phyloP scores from a whole-genome alignment of 371 early-diverging fungal species.

The Mucor mucedo region DNA sequence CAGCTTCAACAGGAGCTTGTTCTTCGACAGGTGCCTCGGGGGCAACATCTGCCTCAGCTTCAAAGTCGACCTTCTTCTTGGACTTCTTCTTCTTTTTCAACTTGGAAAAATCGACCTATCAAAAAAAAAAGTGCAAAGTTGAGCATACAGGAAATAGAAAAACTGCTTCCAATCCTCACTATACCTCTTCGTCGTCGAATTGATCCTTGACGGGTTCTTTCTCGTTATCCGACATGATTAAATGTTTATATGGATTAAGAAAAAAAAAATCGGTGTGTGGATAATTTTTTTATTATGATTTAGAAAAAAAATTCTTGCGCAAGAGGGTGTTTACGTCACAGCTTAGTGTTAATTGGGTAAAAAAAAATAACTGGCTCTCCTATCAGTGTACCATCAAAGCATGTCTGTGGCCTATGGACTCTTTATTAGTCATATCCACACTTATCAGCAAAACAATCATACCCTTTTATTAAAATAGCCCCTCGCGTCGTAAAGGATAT shows the following conservation, averaged over 20 bases:
- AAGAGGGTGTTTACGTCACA: not conserved
- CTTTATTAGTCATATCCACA: not conserved
- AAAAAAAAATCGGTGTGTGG: not conserved
- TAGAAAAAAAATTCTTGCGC: not conserved
- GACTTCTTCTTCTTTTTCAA: slow-evolving; percentile 64
- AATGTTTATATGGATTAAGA: not conserved
- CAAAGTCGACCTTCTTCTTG: slow-evolving; percentile 61
- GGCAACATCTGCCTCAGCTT: slow-evolving; percentile 35
- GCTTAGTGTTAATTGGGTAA: not conserved
- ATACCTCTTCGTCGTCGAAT: slow-evolving; percentile 54
- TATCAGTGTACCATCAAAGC: not conserved
- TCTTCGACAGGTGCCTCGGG: not conserved
- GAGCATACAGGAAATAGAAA: not conserved
- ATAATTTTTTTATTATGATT: not conserved
- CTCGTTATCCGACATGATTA: slow-evolving; percentile 53
- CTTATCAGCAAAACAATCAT: not conserved
- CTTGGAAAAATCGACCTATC: slow-evolving; percentile 55
- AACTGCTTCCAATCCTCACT: not conserved
- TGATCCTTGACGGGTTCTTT: slow-evolving; percentile 50
- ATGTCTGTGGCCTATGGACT: too few species aligned
- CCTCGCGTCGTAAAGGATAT: not conserved
- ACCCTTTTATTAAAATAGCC: not conserved
- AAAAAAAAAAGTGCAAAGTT: not conserved
- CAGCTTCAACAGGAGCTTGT: slow-evolving; percentile 23
- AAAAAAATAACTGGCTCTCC: not conserved